phyloP scores from a whole-genome alignment of 495 filamentous ascomycete species.

The Gamarada debralockiae region DNA sequence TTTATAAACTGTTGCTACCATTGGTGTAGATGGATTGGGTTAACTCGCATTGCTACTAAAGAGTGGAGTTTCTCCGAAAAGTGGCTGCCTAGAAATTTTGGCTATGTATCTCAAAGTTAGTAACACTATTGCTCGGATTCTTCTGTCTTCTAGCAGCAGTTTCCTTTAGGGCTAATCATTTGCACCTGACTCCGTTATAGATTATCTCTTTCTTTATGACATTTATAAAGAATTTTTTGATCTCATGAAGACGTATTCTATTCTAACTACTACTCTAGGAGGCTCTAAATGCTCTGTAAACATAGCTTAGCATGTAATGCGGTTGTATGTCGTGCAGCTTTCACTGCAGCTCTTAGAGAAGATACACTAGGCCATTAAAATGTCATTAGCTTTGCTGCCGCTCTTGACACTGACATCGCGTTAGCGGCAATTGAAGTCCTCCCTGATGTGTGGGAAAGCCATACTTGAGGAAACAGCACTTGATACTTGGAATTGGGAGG shows the following conservation, averaged over 20 bases:
- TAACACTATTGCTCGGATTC: conserved; percentile 10
- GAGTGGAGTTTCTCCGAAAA: not conserved
- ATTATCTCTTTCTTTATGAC: not conserved
- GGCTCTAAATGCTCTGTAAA: not conserved
- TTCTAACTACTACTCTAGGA: not conserved
- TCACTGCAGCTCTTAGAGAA: conserved; percentile 14
- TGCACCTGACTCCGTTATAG: not conserved
- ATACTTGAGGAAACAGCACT: not conserved
- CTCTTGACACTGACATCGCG: conserved; percentile 28
- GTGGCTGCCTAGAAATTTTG: conserved; percentile 6
- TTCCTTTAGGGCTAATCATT: not conserved
- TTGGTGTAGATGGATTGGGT: not conserved
- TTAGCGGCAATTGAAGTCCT: conserved; percentile 27
- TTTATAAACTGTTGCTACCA: not conserved
- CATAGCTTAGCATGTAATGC: not conserved
- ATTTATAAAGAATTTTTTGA: not conserved
- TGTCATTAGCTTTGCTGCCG: conserved; percentile 12
- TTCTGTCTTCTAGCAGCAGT: not conserved
- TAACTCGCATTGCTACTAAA: not conserved
- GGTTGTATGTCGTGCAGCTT: conserved; percentile 13
- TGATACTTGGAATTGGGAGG: conserved; percentile 22
- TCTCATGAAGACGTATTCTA: not conserved
- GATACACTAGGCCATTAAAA: conserved; percentile 15
- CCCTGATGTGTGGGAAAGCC: conserved; percentile 24
- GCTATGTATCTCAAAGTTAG: conserved; percentile 17